Evolutionary conservation across 352 stramenopile genomes (phyloP), one percentile per base, ranked within the genome.

Genomic region (Globisporangium irregulare): DNA sequence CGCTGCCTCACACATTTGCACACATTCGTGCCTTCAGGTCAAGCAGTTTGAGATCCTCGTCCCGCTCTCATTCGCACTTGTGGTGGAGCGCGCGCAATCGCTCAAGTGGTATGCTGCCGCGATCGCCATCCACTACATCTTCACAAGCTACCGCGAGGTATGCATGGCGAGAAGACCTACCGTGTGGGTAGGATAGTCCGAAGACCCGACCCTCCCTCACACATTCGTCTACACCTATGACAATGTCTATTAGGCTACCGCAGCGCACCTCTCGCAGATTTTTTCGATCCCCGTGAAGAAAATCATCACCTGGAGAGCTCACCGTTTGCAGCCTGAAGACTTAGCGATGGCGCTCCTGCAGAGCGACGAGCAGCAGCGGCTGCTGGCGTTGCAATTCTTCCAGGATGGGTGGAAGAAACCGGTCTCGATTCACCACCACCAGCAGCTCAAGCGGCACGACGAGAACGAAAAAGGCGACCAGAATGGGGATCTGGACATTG

Each of bases 61-160:
- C 24, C 75, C 81, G 18, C 66, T 92, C 18, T 69, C 85, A 7
- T 92, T 92, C 55, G 76, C 80, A 0, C 68, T 94, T 36, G 73
- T 88, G 22, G 62, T 79, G 18, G 76, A 89, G 43, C 82, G 78
- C 1, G 59, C 73, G 3, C 70, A 76, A 12, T 90, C 82, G 6
- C 71, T 92, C 10, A 91, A 91, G 71, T 91, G 86, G 84, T 73
- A 78, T 8, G 78, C 82, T 0, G 84, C 82, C 1, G 73, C 79
- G 8, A 79, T 84, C 24, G 79, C 77, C 18, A 73, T 90, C 34
- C 74, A 84, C 38, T 85, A 78, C 29, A 70, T 88, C 9, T 79
- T 87, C 41, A 67, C 64, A 3, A 77, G 67, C 58, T 60, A 74
- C 22, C 70, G 55, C 6, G 41, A 65, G 74, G 71, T 83, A 64